Evolutionary conservation across 2,329 filamentous ascomycete species (phyloP), one percentile per base, ranked within the genome.

Genomic region (Ophiobolus disseminans): DNA sequence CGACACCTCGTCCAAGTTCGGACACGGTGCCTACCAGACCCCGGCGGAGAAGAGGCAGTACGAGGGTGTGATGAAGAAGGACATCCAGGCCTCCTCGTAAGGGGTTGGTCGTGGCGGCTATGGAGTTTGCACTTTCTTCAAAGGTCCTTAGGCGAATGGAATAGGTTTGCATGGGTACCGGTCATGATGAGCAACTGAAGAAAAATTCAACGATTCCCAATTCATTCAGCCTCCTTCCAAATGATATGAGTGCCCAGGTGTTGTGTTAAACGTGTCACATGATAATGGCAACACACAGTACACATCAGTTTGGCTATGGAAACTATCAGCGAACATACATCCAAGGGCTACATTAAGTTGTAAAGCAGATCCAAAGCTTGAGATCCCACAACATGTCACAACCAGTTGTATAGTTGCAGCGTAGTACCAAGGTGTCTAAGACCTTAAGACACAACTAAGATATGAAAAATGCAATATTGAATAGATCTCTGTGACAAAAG

Each of bases 51-150:
- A 99, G 91, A 90, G 89, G 83, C 87, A 91, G 78, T 94, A 91
- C 86, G 79, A 96, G 81, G 94, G 94, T 83, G 95, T 91, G 52
- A 91, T 99, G 90, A 99, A 99, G 91, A 99, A 97, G 91, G 94
- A 99, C 73, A 79, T 89, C 68, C 76, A 79, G 72, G 73, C 79
- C 72, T 75, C 78, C 67, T 75, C 79, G 70, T 85, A 82, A 77
- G 66, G 50, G 36, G 43, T 28, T 56, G 54, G 52, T 64, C 57
- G 61, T 55, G 60, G 48, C 54, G 50, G 53, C 57, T 58, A 37
- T 46, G 55, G 47, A 60, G 52, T 63, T 62, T 58, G 61, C 65
- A 46, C 59, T 70, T 72, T 64, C 62, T 69, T 70, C 67, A 60
- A 62, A 63, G 64, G 58, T 49, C 63, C 53, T 65, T 63, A 63